These are phyloP conservation scores for Litchi chinensis DNA, from an alignment of 345 rosid species.

Conservation along the genomic window DNA sequence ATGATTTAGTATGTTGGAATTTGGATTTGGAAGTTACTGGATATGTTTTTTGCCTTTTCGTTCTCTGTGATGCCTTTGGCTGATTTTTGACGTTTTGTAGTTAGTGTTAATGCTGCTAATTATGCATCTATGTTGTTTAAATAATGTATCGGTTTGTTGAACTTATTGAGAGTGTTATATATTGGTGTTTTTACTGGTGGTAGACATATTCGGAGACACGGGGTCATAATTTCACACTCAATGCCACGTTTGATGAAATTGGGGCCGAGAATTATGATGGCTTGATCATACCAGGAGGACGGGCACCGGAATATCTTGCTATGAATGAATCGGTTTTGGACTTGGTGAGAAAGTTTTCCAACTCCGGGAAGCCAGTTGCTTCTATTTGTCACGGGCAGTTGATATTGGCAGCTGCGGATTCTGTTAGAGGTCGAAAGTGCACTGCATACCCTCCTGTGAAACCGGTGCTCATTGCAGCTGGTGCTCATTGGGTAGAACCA, in stretches of 20 bases:
- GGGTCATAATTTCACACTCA: constrained; percentile 84
- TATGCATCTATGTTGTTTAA: too few relatives aligned
- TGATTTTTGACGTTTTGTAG: too few relatives aligned
- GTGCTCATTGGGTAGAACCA: constrained; percentile 88
- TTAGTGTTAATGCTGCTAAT: too few relatives aligned
- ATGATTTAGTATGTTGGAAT: too few relatives aligned
- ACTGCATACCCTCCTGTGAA: constrained; percentile 60
- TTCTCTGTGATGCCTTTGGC: too few relatives aligned
- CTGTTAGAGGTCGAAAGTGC: constrained; percentile 58
- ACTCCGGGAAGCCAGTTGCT: constrained; percentile 67
- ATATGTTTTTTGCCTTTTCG: too few relatives aligned
- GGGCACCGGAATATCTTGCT: constrained; percentile 91
- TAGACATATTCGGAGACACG: constrained; percentile 74
- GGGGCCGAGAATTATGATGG: constrained; percentile 65
- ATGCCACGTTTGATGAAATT: constrained; percentile 77
- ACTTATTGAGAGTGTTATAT: too few relatives aligned
- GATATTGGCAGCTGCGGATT: constrained; percentile 74
- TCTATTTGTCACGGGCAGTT: constrained; percentile 80
- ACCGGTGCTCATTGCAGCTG: constrained; percentile 74
- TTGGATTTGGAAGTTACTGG: too few relatives aligned
- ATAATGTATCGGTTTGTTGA: too few relatives aligned
- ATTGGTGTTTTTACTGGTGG: not conserved
- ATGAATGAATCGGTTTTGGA: constrained; percentile 59
- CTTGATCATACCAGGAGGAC: constrained; percentile 81
- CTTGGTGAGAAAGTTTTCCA: constrained; percentile 56